A percentile compares a stretch with the other conserved stretches of the same genome.
phyloP scores from a whole-genome alignment of 306 rosid species.

The Casuarina glauca region DNA sequence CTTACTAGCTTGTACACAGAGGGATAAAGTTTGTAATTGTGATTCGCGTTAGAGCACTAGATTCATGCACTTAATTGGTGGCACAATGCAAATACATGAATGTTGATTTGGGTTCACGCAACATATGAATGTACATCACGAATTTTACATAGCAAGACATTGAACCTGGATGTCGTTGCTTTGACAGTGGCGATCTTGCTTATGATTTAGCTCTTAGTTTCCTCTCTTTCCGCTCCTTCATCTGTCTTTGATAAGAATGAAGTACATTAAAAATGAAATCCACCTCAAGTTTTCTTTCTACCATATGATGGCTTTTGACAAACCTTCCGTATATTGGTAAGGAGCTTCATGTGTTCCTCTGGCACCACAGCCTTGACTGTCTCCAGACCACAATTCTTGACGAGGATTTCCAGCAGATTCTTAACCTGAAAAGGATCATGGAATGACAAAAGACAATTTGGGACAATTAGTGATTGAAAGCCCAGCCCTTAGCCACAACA shows the following conservation, averaged over 20 bases:
- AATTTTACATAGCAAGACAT: not conserved
- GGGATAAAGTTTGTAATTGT: no score
- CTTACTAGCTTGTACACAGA: no score
- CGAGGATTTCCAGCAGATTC: slow-evolving; percentile 42
- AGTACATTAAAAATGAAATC: slow-evolving; percentile 7
- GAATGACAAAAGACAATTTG: slow-evolving; percentile 4
- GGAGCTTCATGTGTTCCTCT: slow-evolving; percentile 85
- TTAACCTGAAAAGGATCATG: slow-evolving; percentile 49
- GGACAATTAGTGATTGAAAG: not conserved
- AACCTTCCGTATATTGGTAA: slow-evolving; percentile 90
- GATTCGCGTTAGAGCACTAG: no score
- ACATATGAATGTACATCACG: slow-evolving; percentile 15
- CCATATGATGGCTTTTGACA: slow-evolving; percentile 14
- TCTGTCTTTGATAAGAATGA: slow-evolving; percentile 41
- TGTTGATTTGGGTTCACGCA: not conserved
- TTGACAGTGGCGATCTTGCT: slow-evolving; percentile 65
- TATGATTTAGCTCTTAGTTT: slow-evolving; percentile 57
- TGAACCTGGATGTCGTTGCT: slow-evolving; percentile 82
- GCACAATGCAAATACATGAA: not conserved
- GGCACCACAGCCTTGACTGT: slow-evolving; percentile 93
- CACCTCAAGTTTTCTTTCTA: not conserved
- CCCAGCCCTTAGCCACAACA: slow-evolving; percentile 9
- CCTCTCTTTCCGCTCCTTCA: slow-evolving; percentile 76
- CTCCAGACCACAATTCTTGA: slow-evolving; percentile 48
- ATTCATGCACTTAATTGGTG: not conserved